These are phyloP conservation scores for Croton setiger DNA, from an alignment of 441 rosid genomes.

Conservation along the genomic window DNA sequence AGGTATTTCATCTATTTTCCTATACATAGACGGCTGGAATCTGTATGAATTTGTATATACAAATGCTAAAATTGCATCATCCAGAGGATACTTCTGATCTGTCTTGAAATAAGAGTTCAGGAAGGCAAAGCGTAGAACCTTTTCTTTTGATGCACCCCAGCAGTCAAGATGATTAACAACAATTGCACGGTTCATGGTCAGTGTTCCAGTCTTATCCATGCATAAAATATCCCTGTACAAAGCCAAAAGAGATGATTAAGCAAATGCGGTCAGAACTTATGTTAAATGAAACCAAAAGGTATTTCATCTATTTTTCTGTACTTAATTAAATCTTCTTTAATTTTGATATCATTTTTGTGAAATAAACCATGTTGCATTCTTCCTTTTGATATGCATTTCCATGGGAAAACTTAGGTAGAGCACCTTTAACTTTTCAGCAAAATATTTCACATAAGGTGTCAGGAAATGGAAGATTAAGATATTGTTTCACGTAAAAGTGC, in stretches of 20 bases:
- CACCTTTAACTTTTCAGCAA: neutral
- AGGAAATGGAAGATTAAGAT: too few species aligned
- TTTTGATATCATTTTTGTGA: too few species aligned
- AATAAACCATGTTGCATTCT: too few species aligned
- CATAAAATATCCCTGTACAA: constrained; percentile 57
- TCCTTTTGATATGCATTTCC: neutral
- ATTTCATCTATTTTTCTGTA: constrained; percentile 62
- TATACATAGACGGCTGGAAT: constrained; percentile 65
- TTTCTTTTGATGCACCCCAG: constrained; percentile 46
- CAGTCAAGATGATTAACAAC: constrained; percentile 55
- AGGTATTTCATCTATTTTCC: constrained; percentile 61
- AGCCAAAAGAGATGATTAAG: constrained; percentile 11
- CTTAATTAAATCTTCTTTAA: constrained; percentile 5
- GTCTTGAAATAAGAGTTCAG: constrained; percentile 75
- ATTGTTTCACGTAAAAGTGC: too few species aligned
- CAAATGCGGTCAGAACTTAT: neutral
- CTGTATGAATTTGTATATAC: constrained; percentile 64
- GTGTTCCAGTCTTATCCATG: constrained; percentile 74
- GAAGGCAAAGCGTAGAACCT: constrained; percentile 59
- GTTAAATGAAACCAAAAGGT: constrained; percentile 56
- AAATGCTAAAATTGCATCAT: constrained; percentile 65
- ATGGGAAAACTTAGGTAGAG: neutral
- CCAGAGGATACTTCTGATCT: constrained; percentile 75
- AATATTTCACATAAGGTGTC: too few species aligned
- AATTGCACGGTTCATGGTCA: constrained; percentile 65